Conservation (phyloP, 2,329 filamentous ascomycete species). For the Verticillium dahliae region DNA sequence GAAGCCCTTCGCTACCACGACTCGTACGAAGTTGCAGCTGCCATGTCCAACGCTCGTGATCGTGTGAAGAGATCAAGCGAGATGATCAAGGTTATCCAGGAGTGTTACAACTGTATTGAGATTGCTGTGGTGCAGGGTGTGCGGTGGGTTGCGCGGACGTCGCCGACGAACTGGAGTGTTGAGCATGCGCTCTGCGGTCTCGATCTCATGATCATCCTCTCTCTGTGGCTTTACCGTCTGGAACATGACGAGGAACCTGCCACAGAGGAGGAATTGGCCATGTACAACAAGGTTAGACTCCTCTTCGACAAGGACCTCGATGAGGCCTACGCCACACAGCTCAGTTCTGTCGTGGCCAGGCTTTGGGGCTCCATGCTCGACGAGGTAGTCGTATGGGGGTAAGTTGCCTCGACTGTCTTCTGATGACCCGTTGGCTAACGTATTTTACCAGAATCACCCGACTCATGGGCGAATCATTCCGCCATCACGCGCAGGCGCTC, state of each 20-base stretch:
- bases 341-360: conserved; percentile 91
- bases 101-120: conserved; percentile 96
- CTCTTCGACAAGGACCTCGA: conserved; percentile 88
- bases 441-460: conserved; percentile 66
- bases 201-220: conserved; percentile 96
- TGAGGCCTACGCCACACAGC: conserved; percentile 70
- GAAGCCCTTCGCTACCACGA: conserved; percentile 96
- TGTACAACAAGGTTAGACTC: conserved; percentile 89
- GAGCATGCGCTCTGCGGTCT: conserved; percentile 95
- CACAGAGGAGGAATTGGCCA: conserved; percentile 73
- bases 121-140: conserved; percentile 91
- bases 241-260: conserved; percentile 96
- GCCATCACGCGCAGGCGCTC: conserved; percentile 89
- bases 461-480: conserved; percentile 97
- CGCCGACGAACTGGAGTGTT: conserved; percentile 97
- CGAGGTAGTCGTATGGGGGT: conserved; percentile 99
- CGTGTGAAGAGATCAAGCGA: conserved; percentile 91
- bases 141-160: conserved; percentile 96
- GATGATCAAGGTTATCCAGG: conserved; percentile 98
- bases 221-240: conserved; percentile 96
- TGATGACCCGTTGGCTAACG: conserved; percentile 9
- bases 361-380: conserved; percentile 98
- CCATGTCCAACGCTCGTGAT: conserved; percentile 91
- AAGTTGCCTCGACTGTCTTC: conserved; percentile 39
- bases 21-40: conserved; percentile 90